Conservation (phyloP, 2,329 filamentous ascomycete species). For the Colletotrichum eleusines region DNA sequence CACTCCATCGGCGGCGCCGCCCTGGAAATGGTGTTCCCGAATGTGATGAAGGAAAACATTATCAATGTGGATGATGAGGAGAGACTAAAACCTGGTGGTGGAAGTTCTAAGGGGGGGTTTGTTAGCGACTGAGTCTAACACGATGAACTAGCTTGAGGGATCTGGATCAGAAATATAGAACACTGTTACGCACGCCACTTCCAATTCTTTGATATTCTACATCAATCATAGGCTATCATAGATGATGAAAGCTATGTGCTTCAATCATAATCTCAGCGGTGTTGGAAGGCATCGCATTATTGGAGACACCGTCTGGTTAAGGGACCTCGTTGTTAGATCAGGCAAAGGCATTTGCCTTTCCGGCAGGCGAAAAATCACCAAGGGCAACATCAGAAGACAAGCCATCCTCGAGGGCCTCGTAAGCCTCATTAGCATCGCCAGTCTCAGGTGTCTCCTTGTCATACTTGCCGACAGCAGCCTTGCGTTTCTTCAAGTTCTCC, state of each 20-base stretch:
- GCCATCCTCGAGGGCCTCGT: neutral
- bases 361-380: neutral
- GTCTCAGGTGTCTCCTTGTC: neutral
- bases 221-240: neutral
- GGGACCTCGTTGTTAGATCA: no score
- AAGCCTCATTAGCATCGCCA: neutral
- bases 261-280: no score
- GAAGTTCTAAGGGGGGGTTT: neutral
- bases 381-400: neutral
- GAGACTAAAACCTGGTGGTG: neutral
- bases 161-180: neutral
- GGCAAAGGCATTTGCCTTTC: neutral
- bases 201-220: neutral
- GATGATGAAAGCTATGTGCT: no score
- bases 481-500: constrained; percentile 12
- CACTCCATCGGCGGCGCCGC: constrained; percentile 74
- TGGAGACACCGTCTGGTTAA: neutral
- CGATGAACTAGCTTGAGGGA: neutral
- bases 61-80: constrained; percentile 47
- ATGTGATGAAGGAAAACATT: constrained; percentile 73
- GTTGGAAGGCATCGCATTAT: neutral
- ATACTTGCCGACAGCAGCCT: neutral
- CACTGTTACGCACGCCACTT: neutral
- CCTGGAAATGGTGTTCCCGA: constrained; percentile 79
- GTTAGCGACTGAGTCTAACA: neutral